Base-by-base conservation (phyloP, 495 filamentous ascomycete species). In the Annulohypoxylon moriforme region DNA sequence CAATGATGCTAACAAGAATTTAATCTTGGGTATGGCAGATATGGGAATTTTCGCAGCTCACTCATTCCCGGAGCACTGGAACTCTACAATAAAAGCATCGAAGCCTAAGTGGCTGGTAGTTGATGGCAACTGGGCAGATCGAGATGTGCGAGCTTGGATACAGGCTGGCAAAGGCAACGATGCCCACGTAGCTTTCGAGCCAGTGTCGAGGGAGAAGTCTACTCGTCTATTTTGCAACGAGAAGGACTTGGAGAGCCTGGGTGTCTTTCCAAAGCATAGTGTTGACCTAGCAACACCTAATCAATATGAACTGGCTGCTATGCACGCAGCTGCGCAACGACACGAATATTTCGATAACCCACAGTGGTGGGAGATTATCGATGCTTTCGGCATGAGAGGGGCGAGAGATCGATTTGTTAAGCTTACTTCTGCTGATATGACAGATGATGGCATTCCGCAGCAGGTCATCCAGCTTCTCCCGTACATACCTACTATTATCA, bases 11-110 rank as follows among this genome's bases (percentile, higher is more conserved):
- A 86, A 91, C 25, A 96, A 94, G 73, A 90, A 94, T 63, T 86
- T 99, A 9, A 84, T 92, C 2, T 76, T 97, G 47, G 94, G 93
- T 57, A 96, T 97, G 92, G 93, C 96, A 16, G 96, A 99, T 76
- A 97, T 98, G 93, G 83, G 82, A 56, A 96, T 99, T 75, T 85
- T 97, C 66, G 89, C 93, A 57, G 78, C 68, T 5, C 78, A 83
- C 42, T 79, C 77, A 3, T 84, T 84, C 73, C 77, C 84, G 0
- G 74, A 66, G 68, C 86, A 80, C 75, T 93, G 90, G 90, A 85
- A 87, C 46, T 85, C 87, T 7, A 78, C 89, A 29, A 76, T 93
- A 9, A 73, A 79, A 20, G 79, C 76, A 11, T 80, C 84, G 9
- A 85, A 84, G 58, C 91, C 93, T 2, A 88, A 88, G 67, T 93